Conservation (phyloP, 169 alveolate genomes). For the Plasmodium sp. region DNA sequence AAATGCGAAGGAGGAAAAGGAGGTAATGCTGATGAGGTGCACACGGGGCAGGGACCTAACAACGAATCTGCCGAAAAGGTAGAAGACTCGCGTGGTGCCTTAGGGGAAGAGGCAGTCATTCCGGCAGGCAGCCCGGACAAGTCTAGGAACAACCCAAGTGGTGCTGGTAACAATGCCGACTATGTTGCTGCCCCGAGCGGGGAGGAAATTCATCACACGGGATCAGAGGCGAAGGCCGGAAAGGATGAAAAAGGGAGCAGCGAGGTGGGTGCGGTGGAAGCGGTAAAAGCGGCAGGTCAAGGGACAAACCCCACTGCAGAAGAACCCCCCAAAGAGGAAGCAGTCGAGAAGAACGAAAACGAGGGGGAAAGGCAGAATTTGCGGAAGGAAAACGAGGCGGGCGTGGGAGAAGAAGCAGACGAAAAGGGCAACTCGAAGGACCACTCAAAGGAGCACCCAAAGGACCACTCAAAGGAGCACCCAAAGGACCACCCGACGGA, state of each 20-base stretch:
- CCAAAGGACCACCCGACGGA: background rate
- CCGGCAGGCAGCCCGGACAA: background rate
- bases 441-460: background rate
- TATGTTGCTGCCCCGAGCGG: background rate
- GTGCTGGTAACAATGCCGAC: background rate
- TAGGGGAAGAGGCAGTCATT: background rate
- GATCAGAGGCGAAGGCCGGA: background rate
- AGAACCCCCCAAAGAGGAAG: background rate
- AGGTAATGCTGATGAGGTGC: background rate
- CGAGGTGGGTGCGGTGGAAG: no score
- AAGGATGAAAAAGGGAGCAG: background rate
- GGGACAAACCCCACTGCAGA: background rate
- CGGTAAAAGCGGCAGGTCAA: background rate
- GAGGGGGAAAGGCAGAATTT: background rate
- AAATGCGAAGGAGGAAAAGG: background rate
- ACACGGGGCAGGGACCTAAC: background rate
- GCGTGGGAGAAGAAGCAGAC: background rate
- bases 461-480: background rate
- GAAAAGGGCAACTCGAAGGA: background rate
- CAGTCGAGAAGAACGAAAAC: background rate
- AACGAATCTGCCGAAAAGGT: background rate
- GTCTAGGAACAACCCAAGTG: background rate
- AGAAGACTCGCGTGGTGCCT: background rate
- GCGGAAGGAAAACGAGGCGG: background rate
- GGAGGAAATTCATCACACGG: background rate